Conservation (phyloP, 495 filamentous ascomycete genomes). For the Aspergillus campestris region DNA sequence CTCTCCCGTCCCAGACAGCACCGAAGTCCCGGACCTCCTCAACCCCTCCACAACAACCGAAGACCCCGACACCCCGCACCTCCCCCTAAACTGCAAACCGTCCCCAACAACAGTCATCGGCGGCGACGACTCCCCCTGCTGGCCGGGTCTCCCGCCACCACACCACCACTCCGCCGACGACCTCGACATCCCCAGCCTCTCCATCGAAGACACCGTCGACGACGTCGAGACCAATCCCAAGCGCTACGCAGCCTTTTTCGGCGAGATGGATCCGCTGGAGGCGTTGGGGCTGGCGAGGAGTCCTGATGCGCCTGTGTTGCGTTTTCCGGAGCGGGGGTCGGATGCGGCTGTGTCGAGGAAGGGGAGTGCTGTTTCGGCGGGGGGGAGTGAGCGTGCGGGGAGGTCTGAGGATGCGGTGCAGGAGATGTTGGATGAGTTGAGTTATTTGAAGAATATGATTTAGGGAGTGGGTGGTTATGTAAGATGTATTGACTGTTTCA, state of each 20-base stretch:
- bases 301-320: slow-evolving; percentile 16
- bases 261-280: slow-evolving; percentile 24
- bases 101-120: slow-evolving; percentile 27
- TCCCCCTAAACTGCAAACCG: slow-evolving; percentile 27
- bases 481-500: no score
- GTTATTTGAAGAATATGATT: slow-evolving; percentile 45
- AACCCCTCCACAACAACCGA: slow-evolving; percentile 16
- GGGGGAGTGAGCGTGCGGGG: slow-evolving; percentile 1
- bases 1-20: slow-evolving; percentile 14
- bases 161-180: slow-evolving; percentile 15
- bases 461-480: slow-evolving; percentile 4
- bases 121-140: slow-evolving; percentile 15
- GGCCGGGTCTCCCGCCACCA: no score
- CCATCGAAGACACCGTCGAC: slow-evolving; percentile 29
- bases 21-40: slow-evolving; percentile 18
- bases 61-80: slow-evolving; percentile 34
- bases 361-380: slow-evolving; percentile 4
- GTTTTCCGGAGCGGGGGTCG: slow-evolving; percentile 15
- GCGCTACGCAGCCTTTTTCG: slow-evolving; percentile 37
- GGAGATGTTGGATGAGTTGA: slow-evolving; percentile 44
- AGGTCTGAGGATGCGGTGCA: slow-evolving; percentile 23
- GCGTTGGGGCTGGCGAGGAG: slow-evolving; percentile 22
- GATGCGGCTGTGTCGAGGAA: slow-evolving; percentile 4
- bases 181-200: slow-evolving; percentile 27
- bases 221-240: slow-evolving; percentile 38